Base-by-base conservation (phyloP, 805 yeast genomes). In the Metschnikowia henanensis region DNA sequence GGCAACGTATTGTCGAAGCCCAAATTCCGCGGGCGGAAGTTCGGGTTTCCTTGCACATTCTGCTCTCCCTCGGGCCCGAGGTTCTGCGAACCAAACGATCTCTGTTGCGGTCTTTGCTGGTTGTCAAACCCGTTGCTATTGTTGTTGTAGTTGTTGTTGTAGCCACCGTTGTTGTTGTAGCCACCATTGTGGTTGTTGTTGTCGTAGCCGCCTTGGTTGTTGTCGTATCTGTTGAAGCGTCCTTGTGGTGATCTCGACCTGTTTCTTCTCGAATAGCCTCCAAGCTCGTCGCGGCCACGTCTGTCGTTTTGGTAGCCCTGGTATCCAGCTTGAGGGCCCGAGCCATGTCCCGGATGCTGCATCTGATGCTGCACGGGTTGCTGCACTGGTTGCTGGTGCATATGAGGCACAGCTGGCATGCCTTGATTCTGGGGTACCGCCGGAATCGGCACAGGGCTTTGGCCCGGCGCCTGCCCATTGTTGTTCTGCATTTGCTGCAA, bases 1-100 rank as follows among this genome's bases (percentile, higher is more conserved):
- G 95, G 94, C 45, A 90, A 67, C 10, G 78, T 66, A 30, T 77
- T 76, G 64, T 91, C 97, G 58, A 74, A 75, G 9, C 83, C 76
- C 34, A 89, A 83, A 44, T 79, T 80, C 57, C 81, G 81, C n/a
- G 84, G 83, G 65, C 95, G 80, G 64, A 70, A 86, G 64, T 87
- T 90, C 3, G 86, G 82, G 39, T 82, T 83, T 3, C 87, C 83
- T 30, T 87, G 87, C 5, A 74, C 65, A 59, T 87, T 87, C 54
- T 70, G 66, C 64, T 87, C 94, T 41, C 82, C 80, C 40, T 70
- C 72, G 68, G 46, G 67, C 9, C 45, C 45, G 23, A 42, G 37
- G 19, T 32, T 32, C 22, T 37, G 50, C 4, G 46, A 68, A 12
- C 45, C 45, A n/a, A 23, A 12, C 7, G 38, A 42, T n/a, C 30